A percentile compares a stretch with the other conserved stretches of the same genome.
These are phyloP conservation scores for Arctium lappa DNA, from an alignment of 129 eudicot species.

Conservation along the genomic window DNA sequence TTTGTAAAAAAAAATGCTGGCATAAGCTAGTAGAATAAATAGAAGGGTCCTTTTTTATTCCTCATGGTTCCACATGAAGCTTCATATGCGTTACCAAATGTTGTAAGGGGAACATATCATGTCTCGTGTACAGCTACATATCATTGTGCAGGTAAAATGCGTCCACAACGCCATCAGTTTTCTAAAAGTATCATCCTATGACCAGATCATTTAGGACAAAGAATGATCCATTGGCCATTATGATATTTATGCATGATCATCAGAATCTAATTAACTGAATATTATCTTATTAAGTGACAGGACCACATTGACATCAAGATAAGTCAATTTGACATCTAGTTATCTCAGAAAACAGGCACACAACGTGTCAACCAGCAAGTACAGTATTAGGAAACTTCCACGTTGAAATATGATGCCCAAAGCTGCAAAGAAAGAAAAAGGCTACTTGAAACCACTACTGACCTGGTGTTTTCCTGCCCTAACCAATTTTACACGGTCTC, in stretches of 20 bases:
- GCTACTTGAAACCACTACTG: neutral
- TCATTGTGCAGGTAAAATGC: neutral
- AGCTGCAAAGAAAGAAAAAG: neutral
- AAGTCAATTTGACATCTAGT: neutral
- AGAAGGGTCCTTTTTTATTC: neutral
- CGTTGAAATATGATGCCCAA: neutral
- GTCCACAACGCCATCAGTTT: neutral
- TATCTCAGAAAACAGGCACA: neutral
- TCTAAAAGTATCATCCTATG: neutral
- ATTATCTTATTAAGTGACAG: neutral
- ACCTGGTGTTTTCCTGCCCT: constrained; percentile 99
- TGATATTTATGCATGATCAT: neutral
- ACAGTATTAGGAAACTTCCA: neutral
- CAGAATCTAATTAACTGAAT: neutral
- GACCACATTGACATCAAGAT: neutral
- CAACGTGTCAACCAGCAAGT: neutral
- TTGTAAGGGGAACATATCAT: neutral
- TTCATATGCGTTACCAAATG: neutral
- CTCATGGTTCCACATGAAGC: neutral
- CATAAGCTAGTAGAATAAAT: neutral
- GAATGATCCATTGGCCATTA: neutral
- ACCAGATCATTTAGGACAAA: neutral
- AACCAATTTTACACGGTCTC: constrained; percentile 79
- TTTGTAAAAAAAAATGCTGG: neutral
- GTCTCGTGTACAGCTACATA: neutral